Evolutionary conservation across 176 grass and related monocot species (phyloP).

Genomic region (Oryza brachyantha): DNA sequence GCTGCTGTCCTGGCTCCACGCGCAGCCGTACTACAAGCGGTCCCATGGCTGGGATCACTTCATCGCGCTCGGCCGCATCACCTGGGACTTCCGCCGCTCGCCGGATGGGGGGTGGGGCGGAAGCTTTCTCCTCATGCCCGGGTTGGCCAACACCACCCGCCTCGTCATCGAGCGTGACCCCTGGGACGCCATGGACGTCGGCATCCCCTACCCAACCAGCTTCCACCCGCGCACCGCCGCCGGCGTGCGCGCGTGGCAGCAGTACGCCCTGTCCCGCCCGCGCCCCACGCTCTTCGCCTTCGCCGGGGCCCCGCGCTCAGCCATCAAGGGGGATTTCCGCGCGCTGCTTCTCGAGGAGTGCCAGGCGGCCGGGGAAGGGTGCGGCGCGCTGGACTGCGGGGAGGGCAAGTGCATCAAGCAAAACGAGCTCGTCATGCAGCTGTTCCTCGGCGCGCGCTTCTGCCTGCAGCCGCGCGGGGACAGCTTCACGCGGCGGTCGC

Average conservation of each 20-base stretch:
- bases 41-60: constrained; percentile 82
- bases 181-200: constrained; percentile 84
- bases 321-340: constrained; percentile 78
- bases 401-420: constrained; percentile 61
- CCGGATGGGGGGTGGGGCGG: constrained; percentile 55
- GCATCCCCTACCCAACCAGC: constrained; percentile 78
- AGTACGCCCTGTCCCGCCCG: constrained; percentile 34
- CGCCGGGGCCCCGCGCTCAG: constrained; percentile 60
- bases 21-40: constrained; percentile 47
- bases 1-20: constrained; percentile 64
- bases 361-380: constrained; percentile 42
- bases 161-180: constrained; percentile 85
- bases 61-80: constrained; percentile 76
- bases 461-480: constrained; percentile 91
- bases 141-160: constrained; percentile 70
- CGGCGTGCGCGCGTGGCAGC: constrained; percentile 64
- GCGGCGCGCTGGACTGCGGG: constrained; percentile 65
- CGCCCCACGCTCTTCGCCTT: constrained; percentile 69
- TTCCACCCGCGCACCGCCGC: constrained; percentile 72
- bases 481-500: constrained; percentile 81
- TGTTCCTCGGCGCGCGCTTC: constrained; percentile 75
- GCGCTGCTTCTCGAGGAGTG: constrained; percentile 57
- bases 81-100: constrained; percentile 85
- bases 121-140: constrained; percentile 83
- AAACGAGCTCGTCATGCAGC: constrained; percentile 57